phyloP scores from a whole-genome alignment of 768 basidiomycete species.

The Tephrocybe sp. region DNA sequence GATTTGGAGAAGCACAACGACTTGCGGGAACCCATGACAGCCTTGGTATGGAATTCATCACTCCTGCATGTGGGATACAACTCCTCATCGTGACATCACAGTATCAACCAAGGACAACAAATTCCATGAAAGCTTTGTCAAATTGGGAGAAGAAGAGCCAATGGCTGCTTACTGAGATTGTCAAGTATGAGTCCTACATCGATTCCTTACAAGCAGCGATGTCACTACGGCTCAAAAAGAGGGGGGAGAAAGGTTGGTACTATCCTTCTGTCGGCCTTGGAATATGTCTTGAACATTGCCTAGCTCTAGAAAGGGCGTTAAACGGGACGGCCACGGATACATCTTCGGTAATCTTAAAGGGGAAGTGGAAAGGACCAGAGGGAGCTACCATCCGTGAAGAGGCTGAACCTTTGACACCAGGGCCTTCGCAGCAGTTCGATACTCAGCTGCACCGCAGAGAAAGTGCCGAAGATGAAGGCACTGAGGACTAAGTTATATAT shows the following conservation, averaged over 20 bases:
- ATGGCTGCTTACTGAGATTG: constrained; percentile 86
- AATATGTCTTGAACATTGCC: background rate
- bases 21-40: constrained; percentile 77
- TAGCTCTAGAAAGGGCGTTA: constrained; percentile 35
- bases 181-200: constrained; percentile 95
- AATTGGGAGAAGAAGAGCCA: constrained; percentile 96
- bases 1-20: constrained; percentile 86
- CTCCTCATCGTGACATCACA: constrained; percentile 31
- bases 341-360: constrained; percentile 19
- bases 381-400: constrained; percentile 34
- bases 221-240: constrained; percentile 80
- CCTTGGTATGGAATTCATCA: constrained; percentile 51
- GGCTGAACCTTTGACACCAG: constrained; percentile 31
- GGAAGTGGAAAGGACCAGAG: constrained; percentile 32
- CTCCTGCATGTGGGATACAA: constrained; percentile 3
- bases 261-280: background rate
- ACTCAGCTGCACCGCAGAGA: constrained; percentile 25
- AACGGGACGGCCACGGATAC: constrained; percentile 32
- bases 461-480: constrained; percentile 22
- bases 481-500: constrained; percentile 21
- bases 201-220: constrained; percentile 86
- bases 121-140: constrained; percentile 70
- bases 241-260: constrained; percentile 74
- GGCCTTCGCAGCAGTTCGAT: constrained; percentile 23
- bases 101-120: constrained; percentile 80